Conservation (phyloP, 345 rosid genomes). For the Rhodomyrtus tomentosa region DNA sequence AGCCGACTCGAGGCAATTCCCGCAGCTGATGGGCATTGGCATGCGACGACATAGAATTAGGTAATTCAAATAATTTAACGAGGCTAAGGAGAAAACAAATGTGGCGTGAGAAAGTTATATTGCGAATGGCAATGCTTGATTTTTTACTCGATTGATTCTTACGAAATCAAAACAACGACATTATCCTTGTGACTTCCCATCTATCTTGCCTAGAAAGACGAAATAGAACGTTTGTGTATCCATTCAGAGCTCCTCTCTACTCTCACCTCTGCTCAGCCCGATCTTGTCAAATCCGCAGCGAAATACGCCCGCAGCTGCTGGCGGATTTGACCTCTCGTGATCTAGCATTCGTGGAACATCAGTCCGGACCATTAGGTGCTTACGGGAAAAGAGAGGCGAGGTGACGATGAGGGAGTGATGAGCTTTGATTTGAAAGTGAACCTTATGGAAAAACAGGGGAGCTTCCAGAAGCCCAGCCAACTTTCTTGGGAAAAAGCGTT, state of each 20-base stretch:
- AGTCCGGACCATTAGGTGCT: neutral
- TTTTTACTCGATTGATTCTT: neutral
- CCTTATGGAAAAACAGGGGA: neutral
- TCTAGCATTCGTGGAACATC: neutral
- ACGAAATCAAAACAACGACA: neutral
- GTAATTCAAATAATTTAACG: neutral
- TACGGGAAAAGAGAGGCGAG: neutral
- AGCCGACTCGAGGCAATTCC: neutral
- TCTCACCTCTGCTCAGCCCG: neutral
- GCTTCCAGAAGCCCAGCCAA: neutral
- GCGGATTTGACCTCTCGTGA: neutral
- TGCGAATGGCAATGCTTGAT: neutral
- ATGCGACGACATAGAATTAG: neutral
- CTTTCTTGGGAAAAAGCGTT: neutral
- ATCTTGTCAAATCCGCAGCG: neutral
- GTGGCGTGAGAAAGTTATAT: neutral
- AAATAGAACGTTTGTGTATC: neutral
- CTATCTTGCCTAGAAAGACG: neutral
- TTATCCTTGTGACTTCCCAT: neutral
- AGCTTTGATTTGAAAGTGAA: neutral
- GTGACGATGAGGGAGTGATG: neutral
- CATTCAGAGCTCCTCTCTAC: neutral
- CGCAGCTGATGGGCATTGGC: neutral
- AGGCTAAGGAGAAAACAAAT: neutral
- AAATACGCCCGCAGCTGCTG: neutral